Base-by-base conservation (phyloP, 2,329 filamentous ascomycete species). In the Alternaria tenuissima region DNA sequence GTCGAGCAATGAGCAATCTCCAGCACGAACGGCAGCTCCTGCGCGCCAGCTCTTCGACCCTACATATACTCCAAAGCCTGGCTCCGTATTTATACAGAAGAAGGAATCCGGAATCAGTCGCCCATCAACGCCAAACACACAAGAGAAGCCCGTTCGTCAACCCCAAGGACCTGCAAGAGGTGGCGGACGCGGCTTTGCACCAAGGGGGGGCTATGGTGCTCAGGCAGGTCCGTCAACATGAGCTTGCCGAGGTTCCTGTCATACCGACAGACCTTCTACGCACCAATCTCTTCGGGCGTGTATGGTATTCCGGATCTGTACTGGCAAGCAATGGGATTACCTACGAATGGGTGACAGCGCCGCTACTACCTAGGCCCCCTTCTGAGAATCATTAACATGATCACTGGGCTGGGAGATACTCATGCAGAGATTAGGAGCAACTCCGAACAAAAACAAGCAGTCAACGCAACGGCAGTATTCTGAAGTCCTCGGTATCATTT, bases 31-130 rank as follows among this genome's bases (percentile, higher is more conserved):
- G 5, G 61, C 68, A 7, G 69, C 68, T 43, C 64, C 66, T 18
- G 80, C 80, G 12, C 84, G 86, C 51, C 90, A 93, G 72, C 83
- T 97, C 1, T 97, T 88, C 78, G 93, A 97, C 70, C 92, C 93
- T 0, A 87, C 85, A 36, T 92, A 89, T 74, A 82, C 88, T 14
- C 81, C 87, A 4, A 93, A 88, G 70, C 87, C 89, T 0, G 87
- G 85, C 24, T 84, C 84, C 16, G 75, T 79, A 26, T 80, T 78
- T 63, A 64, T 80, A 28, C 82, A 82, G 67, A 81, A 78, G 62
- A 81, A 77, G 49, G 67, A 81, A 57, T 79, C 77, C 72, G 69
- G 80, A 49, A 82, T 80, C 7, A 84, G 82, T 51, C 78, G 82
- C 58, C 78, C 83, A 18, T 82, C 81, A 12, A 84, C 85, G 5